Percentiles rank a stretch among this genome's conserved stretches.
Conservation (phyloP, 2,329 filamentous ascomycete species). For the Westerdykella ornata region DNA sequence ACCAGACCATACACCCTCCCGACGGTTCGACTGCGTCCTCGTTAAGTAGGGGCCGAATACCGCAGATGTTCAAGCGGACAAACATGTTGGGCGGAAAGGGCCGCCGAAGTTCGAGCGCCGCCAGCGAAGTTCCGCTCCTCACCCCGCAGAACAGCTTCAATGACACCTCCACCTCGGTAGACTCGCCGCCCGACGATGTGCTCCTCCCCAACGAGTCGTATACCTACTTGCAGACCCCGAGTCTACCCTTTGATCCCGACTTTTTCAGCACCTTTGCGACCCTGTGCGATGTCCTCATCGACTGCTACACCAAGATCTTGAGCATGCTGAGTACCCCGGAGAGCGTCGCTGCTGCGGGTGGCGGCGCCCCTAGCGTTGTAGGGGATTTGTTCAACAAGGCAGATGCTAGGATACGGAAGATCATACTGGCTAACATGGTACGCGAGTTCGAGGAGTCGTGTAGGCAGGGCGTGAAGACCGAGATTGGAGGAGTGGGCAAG, state of each 20-base stretch:
- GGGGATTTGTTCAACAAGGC: constrained; percentile 87
- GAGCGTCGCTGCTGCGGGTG: constrained; percentile 19
- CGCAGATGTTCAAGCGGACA: constrained; percentile 47
- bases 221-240: constrained; percentile 79
- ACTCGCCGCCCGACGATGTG: constrained; percentile 31
- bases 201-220: constrained; percentile 70
- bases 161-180: constrained; percentile 18
- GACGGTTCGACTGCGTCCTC: constrained; percentile 63
- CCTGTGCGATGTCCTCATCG: constrained; percentile 89
- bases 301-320: constrained; percentile 77
- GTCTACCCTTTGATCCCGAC: constrained; percentile 89
- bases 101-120: constrained; percentile 53
- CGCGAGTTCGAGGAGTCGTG: constrained; percentile 91
- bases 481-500: constrained; percentile 79
- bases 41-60: constrained; percentile 67
- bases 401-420: constrained; percentile 77
- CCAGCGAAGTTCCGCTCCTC: constrained; percentile 39
- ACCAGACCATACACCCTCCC: constrained; percentile 78
- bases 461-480: constrained; percentile 65
- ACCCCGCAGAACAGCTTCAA: constrained; percentile 19
- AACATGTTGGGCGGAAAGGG: constrained; percentile 35
- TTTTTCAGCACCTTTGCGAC: constrained; percentile 96
- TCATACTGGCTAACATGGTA: constrained; percentile 78
- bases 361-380: constrained; percentile 41
- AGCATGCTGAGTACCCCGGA: constrained; percentile 67